phyloP scores from a whole-genome alignment of 1,284 basidiomycete species.

The Fomitopsis schrenkii region DNA sequence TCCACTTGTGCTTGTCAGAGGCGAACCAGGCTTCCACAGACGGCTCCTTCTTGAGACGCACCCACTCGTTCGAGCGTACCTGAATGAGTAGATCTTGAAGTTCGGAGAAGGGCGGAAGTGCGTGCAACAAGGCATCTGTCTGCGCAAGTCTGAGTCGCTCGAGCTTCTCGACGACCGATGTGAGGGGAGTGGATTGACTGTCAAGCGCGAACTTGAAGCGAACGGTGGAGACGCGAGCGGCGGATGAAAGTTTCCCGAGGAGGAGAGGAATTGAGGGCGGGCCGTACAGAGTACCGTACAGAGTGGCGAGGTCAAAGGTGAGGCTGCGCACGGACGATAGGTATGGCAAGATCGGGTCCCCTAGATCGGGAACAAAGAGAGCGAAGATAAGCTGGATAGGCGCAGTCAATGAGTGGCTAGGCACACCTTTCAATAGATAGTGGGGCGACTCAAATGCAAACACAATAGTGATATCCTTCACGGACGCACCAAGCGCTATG shows the following conservation, averaged over 20 bases:
- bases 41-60: not conserved
- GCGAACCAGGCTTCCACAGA: not conserved
- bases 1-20: not conserved
- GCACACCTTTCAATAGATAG: not conserved
- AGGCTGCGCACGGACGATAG: not conserved
- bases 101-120: not conserved
- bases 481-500: not conserved
- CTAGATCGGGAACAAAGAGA: not conserved
- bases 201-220: not conserved
- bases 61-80: not conserved
- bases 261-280: not conserved
- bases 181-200: not conserved
- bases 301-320: not conserved
- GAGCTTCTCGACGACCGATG: not conserved
- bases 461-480: not conserved
- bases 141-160: not conserved
- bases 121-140: not conserved
- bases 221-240: not conserved
- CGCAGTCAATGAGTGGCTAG: not conserved
- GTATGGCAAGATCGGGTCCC: not conserved
- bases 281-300: constrained; percentile 1
- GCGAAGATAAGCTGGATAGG: not conserved
- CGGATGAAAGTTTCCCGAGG: not conserved
- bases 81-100: not conserved
- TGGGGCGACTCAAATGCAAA: constrained; percentile 1